Evolutionary conservation across 1,284 basidiomycete genomes (phyloP), one percentile per base, ranked within the genome.

Genomic region (Athelia psychrophila): DNA sequence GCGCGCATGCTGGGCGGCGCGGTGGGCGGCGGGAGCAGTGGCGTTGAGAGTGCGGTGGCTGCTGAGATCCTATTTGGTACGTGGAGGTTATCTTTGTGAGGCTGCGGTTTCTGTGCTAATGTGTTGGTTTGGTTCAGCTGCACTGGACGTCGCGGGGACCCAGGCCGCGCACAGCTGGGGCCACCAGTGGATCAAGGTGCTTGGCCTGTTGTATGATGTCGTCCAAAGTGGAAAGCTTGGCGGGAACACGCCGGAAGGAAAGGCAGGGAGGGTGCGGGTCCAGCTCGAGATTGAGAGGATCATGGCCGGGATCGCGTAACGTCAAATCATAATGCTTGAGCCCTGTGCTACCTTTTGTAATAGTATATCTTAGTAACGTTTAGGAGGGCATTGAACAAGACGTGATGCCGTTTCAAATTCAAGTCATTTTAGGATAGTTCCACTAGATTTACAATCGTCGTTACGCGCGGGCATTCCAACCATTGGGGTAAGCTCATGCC

Each of bases 181-280:
- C 2, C 70, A 72, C 42, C 94, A 96, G 68, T 89, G 90, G 75
- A 69, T 81, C 51, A 95, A 95, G 65, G 66, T 94, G 45, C 74
- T 93, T 35, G 77, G 72, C 25, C 70, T 87, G 2, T 68, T 94
- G 12, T 83, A 87, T 58, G 76, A 83, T 48, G 83, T 83, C 9
- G 77, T 81, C 38, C 85, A 79, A 0, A 64, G 64, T 3, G 83
- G 84, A 3, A 42, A 42, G n/a, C 66, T 83, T 42, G 72, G 72
- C 25, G 86, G 86, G 15, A 84, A 83, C 0, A 73, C 72, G 2
- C 70, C 80, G 4, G 84, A 83, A 56, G 83, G 83, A 19, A 78
- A 70, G 44, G 82, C 84, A 16, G 80, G 82, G 19, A 76, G 84
- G 1, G 73, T 79, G 2, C 70, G 86, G 18, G 76, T 86, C 30